Conservation (phyloP, 257 asterid species). For the Anisodus acutangulus region DNA sequence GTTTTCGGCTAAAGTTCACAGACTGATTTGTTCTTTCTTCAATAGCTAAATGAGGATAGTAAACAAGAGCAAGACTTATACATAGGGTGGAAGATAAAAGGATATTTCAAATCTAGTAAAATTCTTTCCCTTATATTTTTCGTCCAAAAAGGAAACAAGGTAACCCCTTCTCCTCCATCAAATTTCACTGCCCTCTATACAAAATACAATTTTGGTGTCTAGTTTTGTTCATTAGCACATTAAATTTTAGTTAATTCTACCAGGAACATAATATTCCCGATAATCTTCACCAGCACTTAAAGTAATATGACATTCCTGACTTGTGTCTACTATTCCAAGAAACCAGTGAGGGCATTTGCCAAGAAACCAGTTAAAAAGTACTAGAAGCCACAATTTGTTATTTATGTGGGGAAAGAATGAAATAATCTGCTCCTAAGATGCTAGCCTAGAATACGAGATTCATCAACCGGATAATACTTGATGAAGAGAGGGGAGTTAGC, state of each 20-base stretch:
- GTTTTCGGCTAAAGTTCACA: not conserved
- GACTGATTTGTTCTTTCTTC: conserved; percentile 6
- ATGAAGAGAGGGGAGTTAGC: not conserved
- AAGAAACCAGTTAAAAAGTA: not conserved
- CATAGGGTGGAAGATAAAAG: not conserved
- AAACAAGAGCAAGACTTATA: not conserved
- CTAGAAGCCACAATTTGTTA: not conserved
- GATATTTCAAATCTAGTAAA: not conserved
- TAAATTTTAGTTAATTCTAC: not conserved
- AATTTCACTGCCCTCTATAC: not conserved
- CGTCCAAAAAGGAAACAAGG: not conserved
- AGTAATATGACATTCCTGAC: not conserved
- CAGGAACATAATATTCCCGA: not conserved
- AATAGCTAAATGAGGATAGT: not conserved
- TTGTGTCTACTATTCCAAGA: not conserved
- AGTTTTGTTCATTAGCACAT: not conserved
- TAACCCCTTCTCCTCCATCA: not conserved
- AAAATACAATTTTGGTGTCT: not conserved
- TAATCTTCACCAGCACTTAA: not conserved
- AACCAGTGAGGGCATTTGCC: not conserved
- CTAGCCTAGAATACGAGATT: conserved; percentile 1
- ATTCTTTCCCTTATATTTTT: not conserved
- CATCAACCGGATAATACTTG: not conserved
- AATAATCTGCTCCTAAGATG: conserved; percentile 1
- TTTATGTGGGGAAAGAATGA: conserved; percentile 1